phyloP scores from a whole-genome alignment of 2,329 filamentous ascomycete species.

The Apiospora pterosperma region DNA sequence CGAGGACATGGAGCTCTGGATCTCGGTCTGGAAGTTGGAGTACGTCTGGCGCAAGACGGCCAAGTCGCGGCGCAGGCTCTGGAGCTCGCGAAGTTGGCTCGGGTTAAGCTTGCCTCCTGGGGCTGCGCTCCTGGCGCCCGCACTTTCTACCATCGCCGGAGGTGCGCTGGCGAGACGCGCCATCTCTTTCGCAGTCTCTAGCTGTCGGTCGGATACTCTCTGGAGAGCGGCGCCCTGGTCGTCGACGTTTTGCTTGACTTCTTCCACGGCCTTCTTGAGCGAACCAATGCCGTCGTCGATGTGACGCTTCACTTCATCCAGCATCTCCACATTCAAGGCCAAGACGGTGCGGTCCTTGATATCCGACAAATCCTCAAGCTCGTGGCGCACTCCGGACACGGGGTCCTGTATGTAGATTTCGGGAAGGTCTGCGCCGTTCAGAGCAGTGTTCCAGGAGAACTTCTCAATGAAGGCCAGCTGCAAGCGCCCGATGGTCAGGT shows the following conservation, averaged over 20 bases:
- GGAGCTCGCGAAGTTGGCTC: constrained; percentile 72
- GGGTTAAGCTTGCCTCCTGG: constrained; percentile 44
- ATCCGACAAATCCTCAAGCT: constrained; percentile 87
- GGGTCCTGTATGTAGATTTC: constrained; percentile 98
- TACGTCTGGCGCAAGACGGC: constrained; percentile 92
- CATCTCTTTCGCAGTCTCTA: constrained; percentile 86
- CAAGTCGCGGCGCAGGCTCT: constrained; percentile 79
- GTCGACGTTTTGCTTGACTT: constrained; percentile 78
- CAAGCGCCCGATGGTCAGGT: constrained; percentile 80
- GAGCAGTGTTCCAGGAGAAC: constrained; percentile 97
- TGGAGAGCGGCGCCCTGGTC: constrained; percentile 81
- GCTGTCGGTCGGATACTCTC: constrained; percentile 83
- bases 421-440: constrained; percentile 86
- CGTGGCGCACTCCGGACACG: constrained; percentile 92
- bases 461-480: constrained; percentile 98
- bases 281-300: constrained; percentile 88
- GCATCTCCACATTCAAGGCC: constrained; percentile 87
- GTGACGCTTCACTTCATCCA: constrained; percentile 95
- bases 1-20: constrained; percentile 80
- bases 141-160: constrained; percentile 45
- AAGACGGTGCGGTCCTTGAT: constrained; percentile 93
- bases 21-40: constrained; percentile 83
- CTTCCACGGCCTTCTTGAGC: constrained; percentile 78
- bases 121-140: constrained; percentile 36
- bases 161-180: constrained; percentile 53